Evolutionary conservation across 805 yeast genomes (phyloP).

Genomic region (Ascoidea tarda): DNA sequence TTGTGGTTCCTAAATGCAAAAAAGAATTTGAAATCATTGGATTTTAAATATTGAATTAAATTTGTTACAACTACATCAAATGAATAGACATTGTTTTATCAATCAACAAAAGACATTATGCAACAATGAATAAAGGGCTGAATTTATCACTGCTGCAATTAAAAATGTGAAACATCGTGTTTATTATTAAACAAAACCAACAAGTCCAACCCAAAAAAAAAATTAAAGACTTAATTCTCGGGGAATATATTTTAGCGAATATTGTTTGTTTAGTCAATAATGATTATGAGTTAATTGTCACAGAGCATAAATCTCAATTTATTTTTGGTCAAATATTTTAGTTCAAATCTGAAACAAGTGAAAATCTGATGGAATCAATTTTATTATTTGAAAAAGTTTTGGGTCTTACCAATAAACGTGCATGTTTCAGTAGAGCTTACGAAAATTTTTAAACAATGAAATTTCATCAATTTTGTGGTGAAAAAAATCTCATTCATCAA

Average conservation of each 20-base stretch:
- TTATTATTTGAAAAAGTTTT: background rate
- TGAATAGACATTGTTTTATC: background rate
- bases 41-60: background rate
- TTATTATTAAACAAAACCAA: no score
- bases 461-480: background rate
- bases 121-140: background rate
- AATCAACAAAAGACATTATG: background rate
- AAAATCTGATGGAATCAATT: background rate
- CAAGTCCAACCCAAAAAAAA: no score
- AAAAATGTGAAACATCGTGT: background rate
- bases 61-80: background rate
- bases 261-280: background rate
- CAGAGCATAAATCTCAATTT: background rate
- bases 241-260: background rate
- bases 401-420: background rate
- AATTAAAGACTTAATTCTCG: background rate
- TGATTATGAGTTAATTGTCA: background rate
- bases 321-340: background rate
- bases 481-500: background rate
- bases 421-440: background rate
- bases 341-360: background rate
- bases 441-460: background rate
- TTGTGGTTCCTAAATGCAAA: background rate
- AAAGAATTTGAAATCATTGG: background rate
- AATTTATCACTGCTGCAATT: background rate